Evolutionary conservation across 164 flowering plant genomes (phyloP).

Genomic region (Kalanchoe fedtschenkoi): DNA sequence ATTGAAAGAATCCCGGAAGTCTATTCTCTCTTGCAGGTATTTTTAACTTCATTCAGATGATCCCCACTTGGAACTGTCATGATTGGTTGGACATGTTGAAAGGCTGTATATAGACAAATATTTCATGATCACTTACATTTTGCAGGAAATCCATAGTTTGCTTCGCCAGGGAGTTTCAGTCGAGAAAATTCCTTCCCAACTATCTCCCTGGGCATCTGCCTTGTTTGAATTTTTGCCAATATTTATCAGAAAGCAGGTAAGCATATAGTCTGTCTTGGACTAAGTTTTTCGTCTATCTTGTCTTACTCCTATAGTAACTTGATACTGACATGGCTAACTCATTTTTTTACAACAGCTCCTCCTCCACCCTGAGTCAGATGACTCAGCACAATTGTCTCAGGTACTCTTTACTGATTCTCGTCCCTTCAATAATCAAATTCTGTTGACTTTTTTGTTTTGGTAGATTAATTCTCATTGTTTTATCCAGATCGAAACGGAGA

Average conservation of each 20-base stretch:
- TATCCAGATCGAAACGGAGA: constrained; percentile 91
- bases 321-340: constrained; percentile 1
- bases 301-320: not conserved
- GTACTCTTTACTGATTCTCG: constrained; percentile 21
- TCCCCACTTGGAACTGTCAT: not conserved
- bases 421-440: not conserved
- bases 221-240: constrained; percentile 86
- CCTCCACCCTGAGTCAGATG: constrained; percentile 70
- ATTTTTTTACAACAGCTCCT: constrained; percentile 29
- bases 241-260: constrained; percentile 85
- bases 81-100: not conserved
- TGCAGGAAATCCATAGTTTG: constrained; percentile 81
- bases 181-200: constrained; percentile 70
- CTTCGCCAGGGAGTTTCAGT: constrained; percentile 64
- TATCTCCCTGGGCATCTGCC: constrained; percentile 99
- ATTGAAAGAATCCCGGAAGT: constrained; percentile 98
- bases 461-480: constrained; percentile 8
- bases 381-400: constrained; percentile 97
- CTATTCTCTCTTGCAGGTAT: constrained; percentile 90
- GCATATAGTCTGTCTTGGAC: not conserved
- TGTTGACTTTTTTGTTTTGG: not conserved
- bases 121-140: not conserved
- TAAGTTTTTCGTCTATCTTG: not conserved
- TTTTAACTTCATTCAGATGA: not conserved
- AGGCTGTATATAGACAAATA: not conserved